phyloP scores from a whole-genome alignment of 495 filamentous ascomycete species.

The Aspergillus hancockii region DNA sequence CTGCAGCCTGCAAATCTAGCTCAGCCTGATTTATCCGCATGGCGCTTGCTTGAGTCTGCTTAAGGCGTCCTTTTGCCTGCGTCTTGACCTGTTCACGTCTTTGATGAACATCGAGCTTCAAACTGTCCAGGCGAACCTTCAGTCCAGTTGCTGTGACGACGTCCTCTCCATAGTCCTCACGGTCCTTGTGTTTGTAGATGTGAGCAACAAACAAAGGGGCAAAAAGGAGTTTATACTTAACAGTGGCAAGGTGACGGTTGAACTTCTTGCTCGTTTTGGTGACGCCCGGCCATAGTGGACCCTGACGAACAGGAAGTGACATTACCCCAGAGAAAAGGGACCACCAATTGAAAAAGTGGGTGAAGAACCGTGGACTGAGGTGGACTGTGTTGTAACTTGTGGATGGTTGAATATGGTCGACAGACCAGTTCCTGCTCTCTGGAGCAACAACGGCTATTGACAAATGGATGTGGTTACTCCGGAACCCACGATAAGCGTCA shows the following conservation, averaged over 20 bases:
- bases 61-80: slow-evolving; percentile 67
- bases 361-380: slow-evolving; percentile 91
- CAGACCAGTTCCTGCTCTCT: slow-evolving; percentile 70
- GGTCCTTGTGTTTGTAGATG: slow-evolving; percentile 97
- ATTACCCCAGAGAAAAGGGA: slow-evolving; percentile 91
- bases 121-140: slow-evolving; percentile 90
- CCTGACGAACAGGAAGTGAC: slow-evolving; percentile 92
- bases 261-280: slow-evolving; percentile 99
- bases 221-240: slow-evolving; percentile 93
- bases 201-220: slow-evolving; percentile 94
- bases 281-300: slow-evolving; percentile 81
- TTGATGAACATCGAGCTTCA: slow-evolving; percentile 95
- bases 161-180: slow-evolving; percentile 78
- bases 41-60: slow-evolving; percentile 75
- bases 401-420: slow-evolving; percentile 69
- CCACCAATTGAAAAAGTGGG: slow-evolving; percentile 98
- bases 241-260: slow-evolving; percentile 90
- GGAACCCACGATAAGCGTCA: slow-evolving; percentile 90
- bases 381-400: slow-evolving; percentile 94
- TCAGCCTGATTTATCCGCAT: slow-evolving; percentile 96
- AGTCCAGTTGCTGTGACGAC: slow-evolving; percentile 88
- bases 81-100: slow-evolving; percentile 88
- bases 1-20: slow-evolving; percentile 87
- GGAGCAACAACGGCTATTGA: slow-evolving; percentile 88
- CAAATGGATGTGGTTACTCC: slow-evolving; percentile 93